A percentile compares a stretch with the other conserved stretches of the same genome.
These are phyloP conservation scores for Aspergillus campestris DNA, from an alignment of 495 filamentous ascomycete genomes.

Conservation along the genomic window DNA sequence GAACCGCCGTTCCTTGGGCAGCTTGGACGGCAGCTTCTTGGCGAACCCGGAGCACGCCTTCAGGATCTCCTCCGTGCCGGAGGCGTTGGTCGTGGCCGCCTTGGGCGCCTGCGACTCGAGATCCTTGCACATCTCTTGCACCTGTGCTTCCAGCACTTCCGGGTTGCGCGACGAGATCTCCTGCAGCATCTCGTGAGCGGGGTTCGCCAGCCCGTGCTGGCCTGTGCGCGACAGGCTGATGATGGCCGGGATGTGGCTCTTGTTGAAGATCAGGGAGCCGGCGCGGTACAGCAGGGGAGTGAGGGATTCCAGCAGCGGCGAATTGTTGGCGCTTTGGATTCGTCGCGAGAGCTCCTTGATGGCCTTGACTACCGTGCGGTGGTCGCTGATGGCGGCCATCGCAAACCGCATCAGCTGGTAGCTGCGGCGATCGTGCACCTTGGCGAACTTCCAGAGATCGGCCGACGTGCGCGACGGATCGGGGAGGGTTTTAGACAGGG, in stretches of 20 bases:
- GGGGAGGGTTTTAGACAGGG: slow-evolving; percentile 63
- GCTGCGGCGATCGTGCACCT: slow-evolving; percentile 79
- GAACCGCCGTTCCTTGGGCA: slow-evolving; percentile 81
- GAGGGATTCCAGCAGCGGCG: slow-evolving; percentile 64
- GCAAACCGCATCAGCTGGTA: slow-evolving; percentile 85
- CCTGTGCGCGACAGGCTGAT: slow-evolving; percentile 79
- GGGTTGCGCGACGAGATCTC: slow-evolving; percentile 87
- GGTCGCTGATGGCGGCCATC: slow-evolving; percentile 81
- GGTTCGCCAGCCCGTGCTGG: slow-evolving; percentile 62
- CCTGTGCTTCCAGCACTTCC: slow-evolving; percentile 81
- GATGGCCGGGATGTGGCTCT: slow-evolving; percentile 83
- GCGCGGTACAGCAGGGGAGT: slow-evolving; percentile 77
- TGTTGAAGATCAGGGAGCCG: slow-evolving; percentile 81
- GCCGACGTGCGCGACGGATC: slow-evolving; percentile 56
- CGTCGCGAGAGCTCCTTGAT: slow-evolving; percentile 85
- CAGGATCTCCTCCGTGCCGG: slow-evolving; percentile 71
- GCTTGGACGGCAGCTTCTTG: slow-evolving; percentile 70
- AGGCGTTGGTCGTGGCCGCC: slow-evolving; percentile 51
- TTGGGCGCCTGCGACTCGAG: slow-evolving; percentile 74
- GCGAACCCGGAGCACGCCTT: slow-evolving; percentile 91
- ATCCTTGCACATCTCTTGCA: slow-evolving; percentile 83
- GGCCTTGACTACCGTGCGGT: slow-evolving; percentile 78
- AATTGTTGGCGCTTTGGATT: slow-evolving; percentile 54
- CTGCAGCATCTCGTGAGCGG: slow-evolving; percentile 84
- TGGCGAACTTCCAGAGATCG: slow-evolving; percentile 85